phyloP scores from a whole-genome alignment of 345 rosid species.

The Eutrema heterophyllum region DNA sequence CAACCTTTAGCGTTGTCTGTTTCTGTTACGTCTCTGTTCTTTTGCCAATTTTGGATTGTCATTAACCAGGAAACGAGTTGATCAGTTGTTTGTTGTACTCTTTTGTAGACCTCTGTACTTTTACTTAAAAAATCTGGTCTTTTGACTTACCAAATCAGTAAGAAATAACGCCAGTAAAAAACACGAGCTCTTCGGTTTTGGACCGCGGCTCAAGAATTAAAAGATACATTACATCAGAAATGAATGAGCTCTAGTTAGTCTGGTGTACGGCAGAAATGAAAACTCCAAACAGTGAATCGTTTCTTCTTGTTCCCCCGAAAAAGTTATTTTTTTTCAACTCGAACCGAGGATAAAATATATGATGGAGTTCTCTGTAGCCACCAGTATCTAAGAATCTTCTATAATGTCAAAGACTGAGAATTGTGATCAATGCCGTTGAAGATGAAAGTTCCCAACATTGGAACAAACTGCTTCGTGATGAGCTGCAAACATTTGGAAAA shows the following conservation, averaged over 20 bases:
- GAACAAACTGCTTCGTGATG: conserved; percentile 83
- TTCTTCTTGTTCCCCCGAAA: not conserved
- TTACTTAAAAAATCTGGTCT: not conserved
- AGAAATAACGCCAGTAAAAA: not conserved
- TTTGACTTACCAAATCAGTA: not conserved
- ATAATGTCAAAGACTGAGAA: conserved; percentile 64
- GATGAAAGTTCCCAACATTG: conserved; percentile 72
- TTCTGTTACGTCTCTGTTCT: not conserved
- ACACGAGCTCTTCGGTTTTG: conserved; percentile 27
- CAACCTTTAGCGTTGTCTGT: not conserved
- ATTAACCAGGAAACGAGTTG: not conserved
- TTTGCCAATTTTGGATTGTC: not conserved
- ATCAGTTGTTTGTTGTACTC: conserved; percentile 10
- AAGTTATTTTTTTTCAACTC: not conserved
- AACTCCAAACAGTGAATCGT: not conserved
- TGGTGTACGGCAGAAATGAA: not conserved
- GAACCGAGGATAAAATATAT: not conserved
- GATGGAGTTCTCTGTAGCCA: conserved; percentile 3
- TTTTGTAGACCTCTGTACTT: not conserved
- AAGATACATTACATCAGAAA: conserved; percentile 4
- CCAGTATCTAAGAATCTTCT: conserved; percentile 23
- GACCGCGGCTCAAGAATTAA: conserved; percentile 28
- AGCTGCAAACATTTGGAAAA: conserved; percentile 47
- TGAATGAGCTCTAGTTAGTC: conserved; percentile 15
- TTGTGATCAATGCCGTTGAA: conserved; percentile 93